phyloP scores from a whole-genome alignment of 1,139 yeast species.

The Debaryomyces fabryi region DNA sequence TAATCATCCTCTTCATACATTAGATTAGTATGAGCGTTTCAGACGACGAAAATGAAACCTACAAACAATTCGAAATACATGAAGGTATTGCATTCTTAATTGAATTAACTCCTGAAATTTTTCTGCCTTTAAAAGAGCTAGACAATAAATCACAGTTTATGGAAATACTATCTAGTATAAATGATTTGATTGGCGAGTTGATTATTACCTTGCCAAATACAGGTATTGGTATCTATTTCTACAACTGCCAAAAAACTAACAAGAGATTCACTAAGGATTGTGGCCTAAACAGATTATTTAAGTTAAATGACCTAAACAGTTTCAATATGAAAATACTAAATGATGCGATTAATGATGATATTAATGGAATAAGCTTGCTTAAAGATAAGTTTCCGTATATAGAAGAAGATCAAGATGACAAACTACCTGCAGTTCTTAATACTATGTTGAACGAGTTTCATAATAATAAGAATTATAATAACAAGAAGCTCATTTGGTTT shows the following conservation, averaged over 20 bases:
- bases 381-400: slow-evolving; percentile 20
- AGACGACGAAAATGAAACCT: slow-evolving; percentile 18
- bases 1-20: background rate
- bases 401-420: slow-evolving; percentile 33
- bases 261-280: slow-evolving; percentile 31
- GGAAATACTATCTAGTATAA: slow-evolving; percentile 56
- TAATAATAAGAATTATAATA: slow-evolving; percentile 33
- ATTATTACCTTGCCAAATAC: slow-evolving; percentile 62
- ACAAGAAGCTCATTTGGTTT: slow-evolving; percentile 44
- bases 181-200: slow-evolving; percentile 58
- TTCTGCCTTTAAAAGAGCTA: slow-evolving; percentile 36
- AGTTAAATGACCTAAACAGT: slow-evolving; percentile 40
- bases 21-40: slow-evolving; percentile 16
- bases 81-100: slow-evolving; percentile 68
- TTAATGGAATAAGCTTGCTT: slow-evolving; percentile 21
- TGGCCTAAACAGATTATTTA: slow-evolving; percentile 34
- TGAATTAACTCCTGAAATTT: slow-evolving; percentile 57
- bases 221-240: slow-evolving; percentile 68
- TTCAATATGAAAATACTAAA: slow-evolving; percentile 43
- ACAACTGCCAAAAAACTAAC: slow-evolving; percentile 44
- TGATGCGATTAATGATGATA: slow-evolving; percentile 35
- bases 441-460: slow-evolving; percentile 40
- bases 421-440: slow-evolving; percentile 35
- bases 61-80: slow-evolving; percentile 51
- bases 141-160: slow-evolving; percentile 45